A percentile compares a stretch with the other conserved stretches of the same genome.
Conservation (phyloP, 139 green algal species). For the Micractinium conductrix region DNA sequence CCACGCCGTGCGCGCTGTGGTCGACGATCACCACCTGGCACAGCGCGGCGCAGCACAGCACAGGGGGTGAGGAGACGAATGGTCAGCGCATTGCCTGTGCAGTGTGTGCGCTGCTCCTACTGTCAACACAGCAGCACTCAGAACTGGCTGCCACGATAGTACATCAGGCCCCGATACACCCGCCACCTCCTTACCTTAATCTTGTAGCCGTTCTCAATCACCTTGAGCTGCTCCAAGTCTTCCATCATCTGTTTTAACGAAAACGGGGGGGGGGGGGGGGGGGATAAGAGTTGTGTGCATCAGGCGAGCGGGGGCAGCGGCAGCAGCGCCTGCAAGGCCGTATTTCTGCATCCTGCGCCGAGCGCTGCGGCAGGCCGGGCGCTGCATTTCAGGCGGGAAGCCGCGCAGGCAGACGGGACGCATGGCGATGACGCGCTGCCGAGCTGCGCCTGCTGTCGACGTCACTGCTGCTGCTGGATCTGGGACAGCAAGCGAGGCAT, state of each 20-base stretch:
- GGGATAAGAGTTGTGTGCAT: neutral
- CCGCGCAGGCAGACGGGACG: neutral
- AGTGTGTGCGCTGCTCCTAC: too few species aligned
- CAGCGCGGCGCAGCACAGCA: neutral
- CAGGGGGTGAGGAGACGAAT: neutral
- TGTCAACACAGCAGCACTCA: too few species aligned
- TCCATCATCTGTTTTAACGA: slow-evolving; percentile 78
- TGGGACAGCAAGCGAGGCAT: neutral
- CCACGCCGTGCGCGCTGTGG: slow-evolving; percentile 74
- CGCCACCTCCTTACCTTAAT: slow-evolving; percentile 69
- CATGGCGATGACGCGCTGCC: neutral
- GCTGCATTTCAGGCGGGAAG: too few species aligned
- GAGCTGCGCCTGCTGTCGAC: neutral
- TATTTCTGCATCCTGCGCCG: too few species aligned
- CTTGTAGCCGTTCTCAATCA: slow-evolving; percentile 79
- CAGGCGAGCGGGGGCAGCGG: neutral
- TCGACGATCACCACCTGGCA: slow-evolving; percentile 61
- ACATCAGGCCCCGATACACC: too few species aligned
- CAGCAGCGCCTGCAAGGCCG: too few species aligned
- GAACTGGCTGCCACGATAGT: too few species aligned
- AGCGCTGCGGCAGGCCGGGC: too few species aligned
- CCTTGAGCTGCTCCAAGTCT: slow-evolving; percentile 82
- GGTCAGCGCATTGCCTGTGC: too few species aligned
- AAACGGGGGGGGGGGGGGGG: neutral
- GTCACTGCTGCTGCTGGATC: too few species aligned